A percentile compares a stretch with the other conserved stretches of the same genome.
phyloP scores from a whole-genome alignment of 257 asterid species.

The Solanum lycopersicoides region DNA sequence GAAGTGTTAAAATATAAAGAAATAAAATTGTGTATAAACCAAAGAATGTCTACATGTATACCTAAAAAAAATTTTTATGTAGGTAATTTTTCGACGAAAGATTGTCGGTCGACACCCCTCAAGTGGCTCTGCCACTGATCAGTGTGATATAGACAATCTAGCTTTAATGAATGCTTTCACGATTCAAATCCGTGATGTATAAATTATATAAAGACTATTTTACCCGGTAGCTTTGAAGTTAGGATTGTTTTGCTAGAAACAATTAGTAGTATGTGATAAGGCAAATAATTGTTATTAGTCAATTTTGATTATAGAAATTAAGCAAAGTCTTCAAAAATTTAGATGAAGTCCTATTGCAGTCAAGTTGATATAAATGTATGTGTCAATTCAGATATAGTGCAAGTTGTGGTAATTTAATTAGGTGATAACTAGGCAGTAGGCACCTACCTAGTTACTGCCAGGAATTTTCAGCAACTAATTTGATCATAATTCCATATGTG shows the following conservation, averaged over 20 bases:
- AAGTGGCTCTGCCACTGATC: neutral
- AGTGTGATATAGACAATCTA: neutral
- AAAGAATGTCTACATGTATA: too few species aligned
- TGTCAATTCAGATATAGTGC: neutral
- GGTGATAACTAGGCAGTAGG: neutral
- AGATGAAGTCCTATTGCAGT: neutral
- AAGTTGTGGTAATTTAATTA: neutral
- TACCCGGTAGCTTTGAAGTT: neutral
- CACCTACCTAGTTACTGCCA: neutral
- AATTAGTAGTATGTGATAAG: neutral
- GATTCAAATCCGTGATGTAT: fast-evolving
- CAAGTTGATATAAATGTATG: neutral
- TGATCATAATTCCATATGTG: neutral
- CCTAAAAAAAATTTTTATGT: too few species aligned
- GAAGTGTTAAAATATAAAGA: too few species aligned
- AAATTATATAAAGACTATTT: neutral
- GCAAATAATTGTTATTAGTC: neutral
- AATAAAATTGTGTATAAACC: neutral
- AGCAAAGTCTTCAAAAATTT: neutral
- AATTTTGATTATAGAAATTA: neutral
- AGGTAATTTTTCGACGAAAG: neutral
- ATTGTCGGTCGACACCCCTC: neutral
- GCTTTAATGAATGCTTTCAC: fast-evolving
- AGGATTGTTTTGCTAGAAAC: neutral
- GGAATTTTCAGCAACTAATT: neutral